Base-by-base conservation (phyloP, 1,284 basidiomycete genomes). In the Cutaneotrichosporon mucoides region DNA sequence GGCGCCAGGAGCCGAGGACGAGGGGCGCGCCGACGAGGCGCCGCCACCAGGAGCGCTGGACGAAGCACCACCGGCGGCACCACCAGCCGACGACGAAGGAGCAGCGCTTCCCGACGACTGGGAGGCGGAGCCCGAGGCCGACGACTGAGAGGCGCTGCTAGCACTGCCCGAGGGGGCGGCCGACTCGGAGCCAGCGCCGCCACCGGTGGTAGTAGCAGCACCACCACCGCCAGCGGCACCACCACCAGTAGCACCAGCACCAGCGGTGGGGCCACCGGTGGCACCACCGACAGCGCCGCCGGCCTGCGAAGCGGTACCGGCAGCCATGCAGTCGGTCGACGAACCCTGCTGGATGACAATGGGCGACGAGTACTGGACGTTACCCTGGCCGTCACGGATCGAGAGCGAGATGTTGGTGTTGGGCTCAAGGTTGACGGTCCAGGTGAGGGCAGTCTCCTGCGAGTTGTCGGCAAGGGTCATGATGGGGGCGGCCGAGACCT, bases 401-500 rank as follows among this genome's bases (percentile, higher is more conserved):
- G 66, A 65, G 61, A 76, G 49, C 61, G 68, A 69, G 66, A 78
- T 60, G 24, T 59, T 58, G 16, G 83, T 84, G 43, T 81, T 82
- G 2, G 77, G 53, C 2, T 73, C 65, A 33, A 89, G 68, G 72
- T 88, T 81, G 53, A 84, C 85, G 13, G 46, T 76, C 88, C 88
- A 91, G 11, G 87, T 87, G 68, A 80, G 69, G 45, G 69, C 73
- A 35, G 74, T 84, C 3, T 79, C 82, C 15, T 41, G 43, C 16
- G 61, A 55, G 37, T 34, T 16, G 41, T 48, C 45, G 50, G 53
- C 57, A 56, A 73, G 56, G 43, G 47, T 68, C 77, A 82, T 67
- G 70, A 89, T 85, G 35, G 88, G 77, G 50, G 82, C 37, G 5
- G 83, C 85, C n/a, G 75, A 59, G 3, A 82, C 67, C 68, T 89